Percentiles rank a stretch among this genome's conserved stretches.
These are phyloP conservation scores for Solanum chmielewskii DNA, from an alignment of 257 asterid genomes.

Conservation along the genomic window DNA sequence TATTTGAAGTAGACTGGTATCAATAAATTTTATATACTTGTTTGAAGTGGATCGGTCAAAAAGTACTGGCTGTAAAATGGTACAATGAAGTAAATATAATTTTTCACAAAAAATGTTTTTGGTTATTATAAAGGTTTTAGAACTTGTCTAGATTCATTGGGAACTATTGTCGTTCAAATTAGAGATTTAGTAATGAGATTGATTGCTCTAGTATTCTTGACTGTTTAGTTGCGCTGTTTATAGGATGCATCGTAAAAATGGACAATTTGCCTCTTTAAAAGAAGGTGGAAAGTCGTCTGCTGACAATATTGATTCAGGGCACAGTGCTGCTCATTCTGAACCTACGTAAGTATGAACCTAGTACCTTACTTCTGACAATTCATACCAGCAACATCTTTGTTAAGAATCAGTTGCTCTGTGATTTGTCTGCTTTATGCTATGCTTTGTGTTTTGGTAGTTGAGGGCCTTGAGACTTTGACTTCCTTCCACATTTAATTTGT, in stretches of 20 bases:
- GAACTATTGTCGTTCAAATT: not conserved
- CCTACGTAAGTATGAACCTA: slow-evolving; percentile 23
- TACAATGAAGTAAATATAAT: not conserved
- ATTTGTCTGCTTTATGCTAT: not conserved
- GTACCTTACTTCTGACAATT: not conserved
- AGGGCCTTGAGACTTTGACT: not conserved
- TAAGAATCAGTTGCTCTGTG: not conserved
- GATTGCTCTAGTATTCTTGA: not conserved
- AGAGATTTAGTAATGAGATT: not conserved
- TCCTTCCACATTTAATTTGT: not conserved
- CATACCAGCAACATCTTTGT: not conserved
- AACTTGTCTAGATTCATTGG: not conserved
- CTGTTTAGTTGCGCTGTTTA: not conserved
- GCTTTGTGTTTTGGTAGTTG: not conserved
- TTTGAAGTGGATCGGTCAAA: not conserved
- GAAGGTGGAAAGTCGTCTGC: slow-evolving; percentile 5
- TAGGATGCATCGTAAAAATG: slow-evolving; percentile 44
- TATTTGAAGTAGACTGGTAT: not conserved
- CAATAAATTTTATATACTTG: not conserved
- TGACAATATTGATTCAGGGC: slow-evolving; percentile 21
- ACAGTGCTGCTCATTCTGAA: slow-evolving; percentile 14
- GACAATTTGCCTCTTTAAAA: slow-evolving; percentile 41
- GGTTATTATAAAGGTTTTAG: not conserved
- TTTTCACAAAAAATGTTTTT: not conserved
- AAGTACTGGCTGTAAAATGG: not conserved